Conservation (phyloP, 2,329 filamentous ascomycete genomes). For the Sporothrix variecibatus region DNA sequence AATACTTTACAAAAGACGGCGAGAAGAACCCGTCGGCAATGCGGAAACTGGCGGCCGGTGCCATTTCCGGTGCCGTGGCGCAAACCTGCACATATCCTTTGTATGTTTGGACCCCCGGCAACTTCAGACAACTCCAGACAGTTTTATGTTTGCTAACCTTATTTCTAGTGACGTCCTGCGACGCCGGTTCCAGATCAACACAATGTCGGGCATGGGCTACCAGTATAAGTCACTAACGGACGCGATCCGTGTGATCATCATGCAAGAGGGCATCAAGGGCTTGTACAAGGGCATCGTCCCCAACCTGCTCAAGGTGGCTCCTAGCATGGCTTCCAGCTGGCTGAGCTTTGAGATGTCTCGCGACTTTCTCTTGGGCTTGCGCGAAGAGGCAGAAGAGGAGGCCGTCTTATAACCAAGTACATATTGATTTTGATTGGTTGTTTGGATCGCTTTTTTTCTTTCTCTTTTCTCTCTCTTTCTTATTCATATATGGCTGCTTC, state of each 20-base stretch:
- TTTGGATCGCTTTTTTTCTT: background rate
- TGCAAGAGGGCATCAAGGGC: constrained; percentile 79
- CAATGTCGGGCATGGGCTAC: constrained; percentile 98
- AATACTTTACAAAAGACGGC: constrained; percentile 82
- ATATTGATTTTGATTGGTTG: background rate
- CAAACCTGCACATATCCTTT: constrained; percentile 99
- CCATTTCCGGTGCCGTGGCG: constrained; percentile 91
- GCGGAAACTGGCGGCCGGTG: constrained; percentile 85
- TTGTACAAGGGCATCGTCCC: constrained; percentile 96
- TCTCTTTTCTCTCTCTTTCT: background rate
- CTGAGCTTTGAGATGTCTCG: constrained; percentile 93
- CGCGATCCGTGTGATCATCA: constrained; percentile 77
- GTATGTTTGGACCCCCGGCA: constrained; percentile 55
- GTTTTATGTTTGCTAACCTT: constrained; percentile 33
- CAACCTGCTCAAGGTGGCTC: constrained; percentile 94
- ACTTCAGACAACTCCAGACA: background rate
- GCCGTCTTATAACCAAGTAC: constrained; percentile 21
- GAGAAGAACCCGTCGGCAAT: constrained; percentile 76
- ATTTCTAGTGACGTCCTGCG: constrained; percentile 77
- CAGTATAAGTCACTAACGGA: constrained; percentile 86
- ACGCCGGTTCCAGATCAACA: constrained; percentile 96
- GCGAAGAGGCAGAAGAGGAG: constrained; percentile 44
- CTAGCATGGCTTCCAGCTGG: constrained; percentile 98
- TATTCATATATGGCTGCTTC: background rate
- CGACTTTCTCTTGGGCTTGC: constrained; percentile 74